A percentile compares a stretch with the other conserved stretches of the same genome.
Conservation (phyloP, 371 early-diverging fungal genomes). For the Mortierella sp. region DNA sequence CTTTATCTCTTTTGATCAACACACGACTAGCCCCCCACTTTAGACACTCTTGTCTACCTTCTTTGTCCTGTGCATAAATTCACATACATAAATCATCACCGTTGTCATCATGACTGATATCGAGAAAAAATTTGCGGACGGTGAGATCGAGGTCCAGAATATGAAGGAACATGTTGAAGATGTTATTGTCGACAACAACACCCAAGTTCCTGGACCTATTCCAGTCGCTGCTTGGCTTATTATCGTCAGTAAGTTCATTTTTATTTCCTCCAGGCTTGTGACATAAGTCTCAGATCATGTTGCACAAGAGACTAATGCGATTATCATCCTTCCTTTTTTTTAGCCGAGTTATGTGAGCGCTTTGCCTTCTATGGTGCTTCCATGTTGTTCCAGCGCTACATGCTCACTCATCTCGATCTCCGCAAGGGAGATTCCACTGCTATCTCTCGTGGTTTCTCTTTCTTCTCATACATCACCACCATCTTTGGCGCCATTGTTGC, state of each 20-base stretch:
- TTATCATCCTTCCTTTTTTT: not conserved
- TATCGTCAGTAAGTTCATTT: slow-evolving; percentile 59
- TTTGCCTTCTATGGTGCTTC: slow-evolving; percentile 84
- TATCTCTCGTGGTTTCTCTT: slow-evolving; percentile 81
- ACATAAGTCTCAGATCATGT: not conserved
- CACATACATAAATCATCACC: too few relatives aligned
- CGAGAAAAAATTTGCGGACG: too few relatives aligned
- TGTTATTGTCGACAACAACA: too few relatives aligned
- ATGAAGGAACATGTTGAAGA: too few relatives aligned
- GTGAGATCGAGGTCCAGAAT: too few relatives aligned
- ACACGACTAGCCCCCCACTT: too few relatives aligned
- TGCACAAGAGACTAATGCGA: not conserved
- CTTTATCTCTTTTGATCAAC: too few relatives aligned
- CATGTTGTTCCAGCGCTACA: slow-evolving; percentile 78
- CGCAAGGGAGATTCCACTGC: slow-evolving; percentile 73
- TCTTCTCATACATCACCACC: slow-evolving; percentile 85
- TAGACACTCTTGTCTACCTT: too few relatives aligned
- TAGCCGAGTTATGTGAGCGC: slow-evolving; percentile 74
- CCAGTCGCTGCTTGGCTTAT: slow-evolving; percentile 68
- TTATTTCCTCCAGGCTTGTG: not conserved
- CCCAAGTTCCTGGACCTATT: slow-evolving; percentile 23
- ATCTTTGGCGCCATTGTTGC: slow-evolving; percentile 85
- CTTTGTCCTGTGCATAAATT: too few relatives aligned
- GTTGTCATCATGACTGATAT: too few relatives aligned
- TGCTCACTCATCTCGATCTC: slow-evolving; percentile 34